Evolutionary conservation across 2,329 filamentous ascomycete species (phyloP).

Genomic region (Colletotrichum endophyticum): DNA sequence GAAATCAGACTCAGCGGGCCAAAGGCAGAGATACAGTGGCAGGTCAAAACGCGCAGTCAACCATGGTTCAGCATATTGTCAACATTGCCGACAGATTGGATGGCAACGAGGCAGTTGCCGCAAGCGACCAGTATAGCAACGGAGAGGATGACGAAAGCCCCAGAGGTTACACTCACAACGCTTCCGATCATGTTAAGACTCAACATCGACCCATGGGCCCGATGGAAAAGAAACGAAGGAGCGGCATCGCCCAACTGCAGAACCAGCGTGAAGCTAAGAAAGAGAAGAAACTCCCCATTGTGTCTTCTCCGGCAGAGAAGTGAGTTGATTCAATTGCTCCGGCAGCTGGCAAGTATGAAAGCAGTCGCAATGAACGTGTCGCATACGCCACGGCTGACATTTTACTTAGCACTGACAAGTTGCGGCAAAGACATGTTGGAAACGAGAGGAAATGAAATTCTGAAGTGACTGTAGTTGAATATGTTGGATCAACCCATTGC

Average conservation of each 20-base stretch:
- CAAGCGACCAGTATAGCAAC: neutral
- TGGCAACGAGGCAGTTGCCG: neutral
- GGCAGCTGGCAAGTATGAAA: neutral
- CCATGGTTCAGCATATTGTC: neutral
- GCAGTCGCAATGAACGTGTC: neutral
- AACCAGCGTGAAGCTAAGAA: neutral
- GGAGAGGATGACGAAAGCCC: neutral
- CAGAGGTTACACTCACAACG: neutral
- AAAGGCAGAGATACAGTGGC: too few relatives aligned
- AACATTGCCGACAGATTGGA: neutral
- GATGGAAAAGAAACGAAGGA: neutral
- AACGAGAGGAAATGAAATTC: neutral
- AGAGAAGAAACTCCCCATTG: neutral
- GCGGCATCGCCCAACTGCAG: neutral
- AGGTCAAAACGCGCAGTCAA: neutral
- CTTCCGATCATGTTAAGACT: neutral
- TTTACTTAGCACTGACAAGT: neutral
- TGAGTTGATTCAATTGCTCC: neutral
- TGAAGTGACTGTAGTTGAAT: neutral
- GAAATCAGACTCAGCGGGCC: neutral
- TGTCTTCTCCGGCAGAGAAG: neutral
- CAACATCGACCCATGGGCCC: neutral
- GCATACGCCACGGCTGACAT: neutral
- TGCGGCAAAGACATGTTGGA: neutral
- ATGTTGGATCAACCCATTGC: neutral